Percentiles rank a stretch among this genome's conserved stretches.
phyloP scores from a whole-genome alignment of 2,329 filamentous ascomycete genomes.

The Colletotrichum sp. region DNA sequence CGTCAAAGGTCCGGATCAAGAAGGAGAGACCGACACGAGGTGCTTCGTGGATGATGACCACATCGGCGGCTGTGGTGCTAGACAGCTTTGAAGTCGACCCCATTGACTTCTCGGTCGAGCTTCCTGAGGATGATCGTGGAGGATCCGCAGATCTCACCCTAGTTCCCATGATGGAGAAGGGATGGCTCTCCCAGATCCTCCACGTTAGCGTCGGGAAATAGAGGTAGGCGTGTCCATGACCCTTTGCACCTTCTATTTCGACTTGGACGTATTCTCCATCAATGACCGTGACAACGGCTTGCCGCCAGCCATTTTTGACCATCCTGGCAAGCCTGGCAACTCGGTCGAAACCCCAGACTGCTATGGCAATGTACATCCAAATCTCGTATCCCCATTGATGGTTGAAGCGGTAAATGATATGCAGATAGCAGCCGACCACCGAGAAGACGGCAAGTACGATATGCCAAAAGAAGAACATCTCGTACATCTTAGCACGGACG shows the following conservation, averaged over 20 bases:
- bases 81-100: background rate
- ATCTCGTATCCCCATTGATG: slow-evolving; percentile 47
- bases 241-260: slow-evolving; percentile 43
- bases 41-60: background rate
- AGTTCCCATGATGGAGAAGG: slow-evolving; percentile 42
- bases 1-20: background rate
- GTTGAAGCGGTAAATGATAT: slow-evolving; percentile 33
- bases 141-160: background rate
- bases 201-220: slow-evolving; percentile 52
- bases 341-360: slow-evolving; percentile 45
- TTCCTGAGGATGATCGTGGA: background rate
- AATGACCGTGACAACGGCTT: slow-evolving; percentile 39
- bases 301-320: slow-evolving; percentile 37
- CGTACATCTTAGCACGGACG: slow-evolving; percentile 37
- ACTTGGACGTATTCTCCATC: slow-evolving; percentile 38
- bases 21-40: background rate
- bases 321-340: slow-evolving; percentile 42
- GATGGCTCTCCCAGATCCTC: slow-evolving; percentile 57
- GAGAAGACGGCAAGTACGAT: slow-evolving; percentile 40
- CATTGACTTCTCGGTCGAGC: background rate
- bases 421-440: slow-evolving; percentile 43
- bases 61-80: background rate
- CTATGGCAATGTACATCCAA: slow-evolving; percentile 37
- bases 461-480: slow-evolving; percentile 46
- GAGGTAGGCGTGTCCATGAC: slow-evolving; percentile 44